Base-by-base conservation (phyloP, 495 filamentous ascomycete genomes). In the Penicillium angulare region DNA sequence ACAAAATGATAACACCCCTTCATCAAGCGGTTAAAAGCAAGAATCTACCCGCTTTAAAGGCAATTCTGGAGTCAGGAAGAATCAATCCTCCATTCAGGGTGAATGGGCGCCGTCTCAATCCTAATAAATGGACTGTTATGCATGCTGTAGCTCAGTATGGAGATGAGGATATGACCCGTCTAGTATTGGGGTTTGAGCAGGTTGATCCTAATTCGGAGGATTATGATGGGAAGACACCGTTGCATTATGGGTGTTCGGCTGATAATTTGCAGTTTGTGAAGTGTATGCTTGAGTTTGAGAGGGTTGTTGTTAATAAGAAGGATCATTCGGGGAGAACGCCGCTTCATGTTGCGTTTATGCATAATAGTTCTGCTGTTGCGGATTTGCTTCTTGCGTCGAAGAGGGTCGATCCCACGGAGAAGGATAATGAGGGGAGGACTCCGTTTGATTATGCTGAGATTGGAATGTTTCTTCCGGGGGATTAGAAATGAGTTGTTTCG, bases 281-380 rank as follows among this genome's bases (percentile, higher is more conserved):
- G 7, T 29, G 23, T 24, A 44, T 44, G 42, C 42, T 44, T 32
- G 6, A 18, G 24, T 18, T 15, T 8, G 42, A 44, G 2, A 32
- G 21, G 24, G 27, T 44, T 3, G n/a, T 29, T 13, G 24, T n/a
- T 3, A 32, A 44, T 44, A 18, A 16, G 7, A 29, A 32, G 21
- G 42, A 44, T 32, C 16, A 18, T n/a, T 3, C 7, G 1, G 42
- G 42, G 10, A 44, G 42, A 15, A 44, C 42, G 4, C 42, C 42
- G n/a, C 27, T 44, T 10, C 42, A 44, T 21, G 23, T 32, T 21
- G 42, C 42, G 8, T 29, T 44, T 7, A 44, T 44, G 42, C 42
- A 44, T 32, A 22, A 44, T 18, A 29, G 27, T 21, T 15, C n/a
- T 15, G 23, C 15, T 32, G 27, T 44, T 9, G 24, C 42, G 16